Conservation (phyloP, 148 eudicot species). For the Arbutus unedo region DNA sequence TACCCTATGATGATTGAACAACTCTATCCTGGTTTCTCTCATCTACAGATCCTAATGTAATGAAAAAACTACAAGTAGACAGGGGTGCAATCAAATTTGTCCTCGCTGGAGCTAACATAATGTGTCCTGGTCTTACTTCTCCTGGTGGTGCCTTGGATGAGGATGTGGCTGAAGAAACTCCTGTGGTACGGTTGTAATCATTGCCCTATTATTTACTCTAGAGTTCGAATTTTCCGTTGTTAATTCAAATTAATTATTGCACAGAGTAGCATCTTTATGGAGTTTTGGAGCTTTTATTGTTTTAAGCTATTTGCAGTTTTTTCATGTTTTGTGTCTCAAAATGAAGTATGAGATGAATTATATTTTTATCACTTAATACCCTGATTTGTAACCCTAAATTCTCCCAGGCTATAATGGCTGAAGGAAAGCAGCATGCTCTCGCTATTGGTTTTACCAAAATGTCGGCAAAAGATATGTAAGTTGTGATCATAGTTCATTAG, state of each 20-base stretch:
- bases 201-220: not conserved
- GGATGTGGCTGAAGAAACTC: slow-evolving; percentile 79
- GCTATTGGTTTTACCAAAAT: slow-evolving; percentile 98
- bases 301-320: not conserved
- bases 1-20: slow-evolving; percentile 6
- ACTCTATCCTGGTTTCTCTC: slow-evolving; percentile 10
- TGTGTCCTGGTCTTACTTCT: slow-evolving; percentile 99
- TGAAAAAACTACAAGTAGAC: slow-evolving; percentile 94
- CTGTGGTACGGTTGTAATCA: slow-evolving; percentile 55
- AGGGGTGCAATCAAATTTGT: slow-evolving; percentile 95
- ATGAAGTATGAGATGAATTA: not conserved
- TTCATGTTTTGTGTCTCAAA: not conserved
- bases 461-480: slow-evolving; percentile 98
- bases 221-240: not conserved
- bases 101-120: slow-evolving; percentile 93
- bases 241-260: not conserved
- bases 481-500: slow-evolving; percentile 10
- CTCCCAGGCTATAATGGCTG: slow-evolving; percentile 96
- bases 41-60: slow-evolving; percentile 80
- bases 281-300: not conserved
- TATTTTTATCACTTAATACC: not conserved
- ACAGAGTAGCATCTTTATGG: not conserved
- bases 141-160: slow-evolving; percentile 95
- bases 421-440: slow-evolving; percentile 99
- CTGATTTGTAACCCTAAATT: slow-evolving; percentile 18